phyloP scores from a whole-genome alignment of 352 stramenopile genomes.

The Stephanocyclus meneghinianus region DNA sequence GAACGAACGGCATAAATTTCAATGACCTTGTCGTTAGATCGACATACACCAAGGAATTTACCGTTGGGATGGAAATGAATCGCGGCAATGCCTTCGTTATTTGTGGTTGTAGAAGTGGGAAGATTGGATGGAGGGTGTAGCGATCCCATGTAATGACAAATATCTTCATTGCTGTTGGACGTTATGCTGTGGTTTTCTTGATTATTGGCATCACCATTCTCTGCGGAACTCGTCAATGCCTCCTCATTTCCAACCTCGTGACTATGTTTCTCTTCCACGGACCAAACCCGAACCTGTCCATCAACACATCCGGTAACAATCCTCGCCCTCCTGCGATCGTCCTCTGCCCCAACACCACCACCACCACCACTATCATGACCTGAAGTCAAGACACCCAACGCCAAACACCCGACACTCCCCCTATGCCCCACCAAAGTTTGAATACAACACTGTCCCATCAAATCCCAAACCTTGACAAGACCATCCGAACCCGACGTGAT shows the following conservation, averaged over 20 bases:
- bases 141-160: conserved; percentile 76
- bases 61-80: conserved; percentile 78
- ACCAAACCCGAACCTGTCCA: conserved; percentile 77
- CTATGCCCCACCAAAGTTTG: conserved; percentile 80
- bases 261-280: conserved; percentile 40
- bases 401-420: conserved; percentile 64
- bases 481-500: conserved; percentile 77
- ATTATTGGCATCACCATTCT: conserved; percentile 35
- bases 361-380: background rate
- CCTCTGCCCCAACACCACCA: conserved; percentile 10
- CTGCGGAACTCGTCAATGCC: conserved; percentile 15
- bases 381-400: conserved; percentile 36
- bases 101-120: conserved; percentile 46
- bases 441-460: conserved; percentile 80
- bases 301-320: conserved; percentile 77
- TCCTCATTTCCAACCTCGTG: conserved; percentile 16
- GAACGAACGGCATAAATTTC: conserved; percentile 70
- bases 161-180: conserved; percentile 55
- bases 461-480: conserved; percentile 83
- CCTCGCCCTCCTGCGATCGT: conserved; percentile 47
- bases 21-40: conserved; percentile 72
- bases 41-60: conserved; percentile 71
- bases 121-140: conserved; percentile 58
- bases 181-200: background rate
- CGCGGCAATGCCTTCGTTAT: conserved; percentile 68